Percentiles rank a stretch among this genome's conserved stretches.
Evolutionary conservation across 2,329 filamentous ascomycete species (phyloP).

Genomic region (Ascomycota sp.): DNA sequence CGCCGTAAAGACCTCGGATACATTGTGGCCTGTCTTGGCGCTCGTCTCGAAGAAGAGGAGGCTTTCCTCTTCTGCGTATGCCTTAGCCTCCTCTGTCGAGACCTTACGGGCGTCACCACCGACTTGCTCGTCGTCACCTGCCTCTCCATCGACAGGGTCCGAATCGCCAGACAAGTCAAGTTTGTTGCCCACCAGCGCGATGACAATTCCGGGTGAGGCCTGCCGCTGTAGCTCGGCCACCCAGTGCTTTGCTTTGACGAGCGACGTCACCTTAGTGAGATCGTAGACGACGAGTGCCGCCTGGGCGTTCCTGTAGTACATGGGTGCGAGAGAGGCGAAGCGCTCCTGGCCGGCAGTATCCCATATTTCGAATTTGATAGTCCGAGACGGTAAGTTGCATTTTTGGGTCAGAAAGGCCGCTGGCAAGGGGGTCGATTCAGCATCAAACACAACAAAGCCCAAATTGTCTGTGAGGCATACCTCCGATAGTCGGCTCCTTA

Average conservation of each 20-base stretch:
- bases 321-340: constrained; percentile 86
- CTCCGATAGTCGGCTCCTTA: constrained; percentile 97
- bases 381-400: constrained; percentile 84
- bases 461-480: too few species aligned
- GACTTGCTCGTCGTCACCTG: constrained; percentile 36
- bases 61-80: constrained; percentile 86
- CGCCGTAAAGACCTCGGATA: constrained; percentile 88
- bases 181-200: constrained; percentile 93
- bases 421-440: constrained; percentile 21
- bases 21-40: constrained; percentile 88
- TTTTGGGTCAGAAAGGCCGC: constrained; percentile 97
- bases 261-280: constrained; percentile 84
- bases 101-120: constrained; percentile 68
- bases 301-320: constrained; percentile 99
- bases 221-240: constrained; percentile 93
- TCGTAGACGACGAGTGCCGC: constrained; percentile 97
- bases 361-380: constrained; percentile 92
- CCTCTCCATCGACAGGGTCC: constrained; percentile 23
- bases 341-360: constrained; percentile 96
- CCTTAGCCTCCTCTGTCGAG: constrained; percentile 72
- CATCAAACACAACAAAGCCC: too few species aligned
- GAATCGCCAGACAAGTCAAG: constrained; percentile 60
- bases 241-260: constrained; percentile 97
- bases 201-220: constrained; percentile 88
- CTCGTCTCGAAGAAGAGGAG: constrained; percentile 95